phyloP scores from a whole-genome alignment of 768 basidiomycete genomes.

The Mrakia gelida region DNA sequence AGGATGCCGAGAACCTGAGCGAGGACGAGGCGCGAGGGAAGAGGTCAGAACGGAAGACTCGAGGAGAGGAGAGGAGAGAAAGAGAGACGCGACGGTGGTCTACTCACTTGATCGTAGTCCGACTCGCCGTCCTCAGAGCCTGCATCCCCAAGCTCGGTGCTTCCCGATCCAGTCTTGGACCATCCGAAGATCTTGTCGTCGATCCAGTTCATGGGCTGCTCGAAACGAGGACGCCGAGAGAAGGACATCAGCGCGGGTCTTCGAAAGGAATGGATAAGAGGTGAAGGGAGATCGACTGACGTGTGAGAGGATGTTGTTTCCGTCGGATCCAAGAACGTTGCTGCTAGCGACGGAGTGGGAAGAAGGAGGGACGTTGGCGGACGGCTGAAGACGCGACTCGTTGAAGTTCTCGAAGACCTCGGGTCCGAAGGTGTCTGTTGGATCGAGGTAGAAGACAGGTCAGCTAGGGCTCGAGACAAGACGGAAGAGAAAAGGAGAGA shows the following conservation, averaged over 20 bases:
- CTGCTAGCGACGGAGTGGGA: background rate
- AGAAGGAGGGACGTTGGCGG: background rate
- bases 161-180: background rate
- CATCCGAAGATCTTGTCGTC: constrained; percentile 31
- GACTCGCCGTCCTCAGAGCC: constrained; percentile 18
- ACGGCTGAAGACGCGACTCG: background rate
- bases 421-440: constrained; percentile 27
- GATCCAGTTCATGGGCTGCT: constrained; percentile 32
- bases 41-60: background rate
- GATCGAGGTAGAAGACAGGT: background rate
- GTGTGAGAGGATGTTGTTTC: constrained; percentile 19
- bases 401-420: constrained; percentile 24
- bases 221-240: background rate
- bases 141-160: background rate
- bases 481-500: background rate
- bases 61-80: background rate
- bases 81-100: too few species aligned
- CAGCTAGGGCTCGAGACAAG: background rate
- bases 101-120: constrained; percentile 24
- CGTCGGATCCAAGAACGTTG: background rate
- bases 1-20: constrained; percentile 26
- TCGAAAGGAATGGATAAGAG: background rate
- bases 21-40: background rate
- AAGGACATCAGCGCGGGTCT: background rate
- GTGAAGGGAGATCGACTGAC: background rate